Evolutionary conservation across 169 alveolate species (phyloP), one percentile per base, ranked within the genome.

Genomic region (Eimeria tenella): DNA sequence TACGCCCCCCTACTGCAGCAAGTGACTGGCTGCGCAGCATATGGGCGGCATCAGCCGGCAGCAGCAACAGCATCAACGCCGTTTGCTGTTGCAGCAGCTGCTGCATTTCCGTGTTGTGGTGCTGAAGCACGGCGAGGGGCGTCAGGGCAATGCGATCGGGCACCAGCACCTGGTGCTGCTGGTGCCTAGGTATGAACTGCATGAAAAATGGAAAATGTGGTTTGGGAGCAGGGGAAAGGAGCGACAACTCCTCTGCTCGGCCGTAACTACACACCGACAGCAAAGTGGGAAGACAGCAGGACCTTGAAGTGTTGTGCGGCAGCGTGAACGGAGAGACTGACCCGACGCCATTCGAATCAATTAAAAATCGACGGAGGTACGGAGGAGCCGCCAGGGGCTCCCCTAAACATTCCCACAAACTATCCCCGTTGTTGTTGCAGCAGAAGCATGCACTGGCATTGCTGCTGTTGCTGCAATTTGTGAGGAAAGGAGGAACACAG

Each of bases 381-480:
- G 70, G 42, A 31, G 94, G 94, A 4, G 71, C 89, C n/a, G 84
- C 90, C n/a, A 90, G 89, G 8, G 94, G 90, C 52, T 90, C 90
- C 56, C 65, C 90, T 4, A 82, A 75, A 62, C 84, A 77, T 25
- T 82, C 75, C 94, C 94, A 90, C 65, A 90, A 90, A 50, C 70
- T 56, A 8, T 79, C 88, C 88, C 53, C 88, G 25, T 49, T 50
- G 17, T n/a, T n/a, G 52, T 19, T 70, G 52, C 79, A 70, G 52
- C 79, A 70, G 49, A 70, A 23, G 79, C 79, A 70, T 6, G 53
- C 79, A 50, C 84, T 56, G 17, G 25, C 23, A 17, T 10, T 49
- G 65, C 60, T 75, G 86, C 63, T 75, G 88, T 50, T 79, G 88
- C n/a, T 55, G 70, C 31, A 79, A 49, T 79, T n/a, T 25, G 94